Base-by-base conservation (phyloP, 1,284 basidiomycete genomes). In the Afroboletus lepidellus region DNA sequence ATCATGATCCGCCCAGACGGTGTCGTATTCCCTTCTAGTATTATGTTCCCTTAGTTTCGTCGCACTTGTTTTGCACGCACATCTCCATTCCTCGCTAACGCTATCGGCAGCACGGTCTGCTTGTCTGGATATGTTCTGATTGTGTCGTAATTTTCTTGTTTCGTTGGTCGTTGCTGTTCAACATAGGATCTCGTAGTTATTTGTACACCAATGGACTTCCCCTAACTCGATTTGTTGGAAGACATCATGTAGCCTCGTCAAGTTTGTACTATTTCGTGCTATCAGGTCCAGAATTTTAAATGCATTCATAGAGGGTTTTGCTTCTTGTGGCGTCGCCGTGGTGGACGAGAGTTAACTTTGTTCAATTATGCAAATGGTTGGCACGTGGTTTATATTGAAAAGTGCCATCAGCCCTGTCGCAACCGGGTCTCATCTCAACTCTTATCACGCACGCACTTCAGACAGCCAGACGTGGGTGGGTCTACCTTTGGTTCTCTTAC, bases 1-100 rank as follows among this genome's bases (percentile, higher is more conserved):
- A 80, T 94, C 59, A 80, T 97, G 58, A 87, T 96, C 54, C 83
- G 94, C 52, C 81, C 85, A 8, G 94, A 97, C 64, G 95, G 94
- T 25, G 83, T 95, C 57, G 87, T 97, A 56, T 90, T 95, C 76
- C 94, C 95, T 4, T 94, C 92, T n/a, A 83, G 77, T 62, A 78
- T 86, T 46, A 80, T 84, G 76, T 94, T 93, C 78, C 90, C 91
- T 38, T 90, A 76, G 72, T 51, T 49, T 56, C 48, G 39, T 55
- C 46, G 42, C 27, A 53, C 13, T 20, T 47, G 51, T 42, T 52
- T 41, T 64, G 46, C 48, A n/a, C 18, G 48, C 36, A 48, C 27
- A 29, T 39, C 39, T 44, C 48, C 36, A 48, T 52, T 48, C 27
- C 45, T 59, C 41, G 54, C 23, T 65, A 65, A 65, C 46, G 61